phyloP scores from a whole-genome alignment of 2,329 filamentous ascomycete genomes.

The Colletotrichum sp. region DNA sequence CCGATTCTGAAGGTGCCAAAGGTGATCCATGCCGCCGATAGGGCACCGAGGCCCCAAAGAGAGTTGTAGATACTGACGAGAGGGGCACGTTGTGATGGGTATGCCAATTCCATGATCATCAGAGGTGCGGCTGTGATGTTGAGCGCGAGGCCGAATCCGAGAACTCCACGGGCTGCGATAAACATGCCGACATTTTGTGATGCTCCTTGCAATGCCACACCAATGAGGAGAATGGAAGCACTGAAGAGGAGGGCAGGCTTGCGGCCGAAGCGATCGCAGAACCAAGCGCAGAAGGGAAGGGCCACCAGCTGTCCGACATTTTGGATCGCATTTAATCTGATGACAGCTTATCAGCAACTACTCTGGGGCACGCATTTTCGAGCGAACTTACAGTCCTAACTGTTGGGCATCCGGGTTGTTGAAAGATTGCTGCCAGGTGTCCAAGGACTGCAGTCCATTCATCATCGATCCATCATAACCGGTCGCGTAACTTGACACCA shows the following conservation, averaged over 20 bases:
- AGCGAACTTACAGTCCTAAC: constrained; percentile 27
- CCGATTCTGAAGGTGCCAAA: constrained; percentile 20
- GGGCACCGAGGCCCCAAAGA: constrained; percentile 19
- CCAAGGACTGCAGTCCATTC: constrained; percentile 44
- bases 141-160: constrained; percentile 43
- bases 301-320: constrained; percentile 38
- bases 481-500: constrained; percentile 14
- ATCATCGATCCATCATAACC: constrained; percentile 41
- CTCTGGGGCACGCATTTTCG: accelerated
- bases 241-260: constrained; percentile 26
- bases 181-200: constrained; percentile 52
- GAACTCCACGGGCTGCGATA: constrained; percentile 41
- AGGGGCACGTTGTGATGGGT: constrained; percentile 9
- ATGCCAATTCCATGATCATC: constrained; percentile 17
- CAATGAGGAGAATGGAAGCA: constrained; percentile 38
- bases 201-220: constrained; percentile 44
- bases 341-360: not conserved
- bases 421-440: constrained; percentile 41
- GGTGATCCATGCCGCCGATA: constrained; percentile 23
- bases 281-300: constrained; percentile 32
- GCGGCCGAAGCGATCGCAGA: constrained; percentile 33
- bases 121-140: constrained; percentile 24
- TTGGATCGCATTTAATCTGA: constrained; percentile 33
- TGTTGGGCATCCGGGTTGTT: constrained; percentile 29
- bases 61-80: constrained; percentile 14